Percentiles rank a stretch among this genome's conserved stretches.
phyloP scores from a whole-genome alignment of 192 early-diverging fungal species.

The Gonapodya prolifera region DNA sequence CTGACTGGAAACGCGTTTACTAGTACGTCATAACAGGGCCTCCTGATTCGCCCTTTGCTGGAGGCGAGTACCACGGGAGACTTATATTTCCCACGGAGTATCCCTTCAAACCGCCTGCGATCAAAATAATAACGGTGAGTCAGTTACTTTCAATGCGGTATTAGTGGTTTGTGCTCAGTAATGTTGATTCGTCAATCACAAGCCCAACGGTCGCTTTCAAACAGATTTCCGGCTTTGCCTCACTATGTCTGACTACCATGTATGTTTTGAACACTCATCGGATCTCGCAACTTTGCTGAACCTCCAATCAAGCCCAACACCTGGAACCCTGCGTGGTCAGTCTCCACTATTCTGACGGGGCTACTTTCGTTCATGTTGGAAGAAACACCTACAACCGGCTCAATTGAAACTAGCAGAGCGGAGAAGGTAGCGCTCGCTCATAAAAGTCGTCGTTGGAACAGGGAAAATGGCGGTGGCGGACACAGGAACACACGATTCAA shows the following conservation, averaged over 20 bases:
- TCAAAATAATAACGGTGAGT: slow-evolving; percentile 68
- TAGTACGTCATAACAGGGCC: slow-evolving; percentile 96
- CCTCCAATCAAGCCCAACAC: slow-evolving; percentile 23
- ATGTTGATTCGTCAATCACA: neutral
- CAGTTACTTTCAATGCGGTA: neutral
- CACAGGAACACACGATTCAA: slow-evolving; percentile 45
- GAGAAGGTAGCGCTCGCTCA: slow-evolving; percentile 69
- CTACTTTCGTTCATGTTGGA: slow-evolving; percentile 93
- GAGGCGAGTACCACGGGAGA: slow-evolving; percentile 90
- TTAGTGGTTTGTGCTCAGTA: neutral
- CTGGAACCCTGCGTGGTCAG: slow-evolving; percentile 98
- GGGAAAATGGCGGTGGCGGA: slow-evolving; percentile 20
- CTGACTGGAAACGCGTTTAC: slow-evolving; percentile 18
- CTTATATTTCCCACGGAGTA: slow-evolving; percentile 91
- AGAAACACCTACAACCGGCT: slow-evolving; percentile 81
- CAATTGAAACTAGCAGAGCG: slow-evolving; percentile 61
- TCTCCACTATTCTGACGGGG: slow-evolving; percentile 90
- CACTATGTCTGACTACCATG: slow-evolving; percentile 95
- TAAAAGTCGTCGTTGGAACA: slow-evolving; percentile 69
- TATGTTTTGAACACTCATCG: slow-evolving; percentile 25
- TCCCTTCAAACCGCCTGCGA: slow-evolving; percentile 83
- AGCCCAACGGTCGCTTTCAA: slow-evolving; percentile 66
- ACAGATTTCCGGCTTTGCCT: slow-evolving; percentile 83
- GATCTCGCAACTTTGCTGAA: neutral
- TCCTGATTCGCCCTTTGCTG: slow-evolving; percentile 76